These are phyloP conservation scores for Neonectria neomacrospora DNA, from an alignment of 2,329 filamentous ascomycete genomes.

Conservation along the genomic window DNA sequence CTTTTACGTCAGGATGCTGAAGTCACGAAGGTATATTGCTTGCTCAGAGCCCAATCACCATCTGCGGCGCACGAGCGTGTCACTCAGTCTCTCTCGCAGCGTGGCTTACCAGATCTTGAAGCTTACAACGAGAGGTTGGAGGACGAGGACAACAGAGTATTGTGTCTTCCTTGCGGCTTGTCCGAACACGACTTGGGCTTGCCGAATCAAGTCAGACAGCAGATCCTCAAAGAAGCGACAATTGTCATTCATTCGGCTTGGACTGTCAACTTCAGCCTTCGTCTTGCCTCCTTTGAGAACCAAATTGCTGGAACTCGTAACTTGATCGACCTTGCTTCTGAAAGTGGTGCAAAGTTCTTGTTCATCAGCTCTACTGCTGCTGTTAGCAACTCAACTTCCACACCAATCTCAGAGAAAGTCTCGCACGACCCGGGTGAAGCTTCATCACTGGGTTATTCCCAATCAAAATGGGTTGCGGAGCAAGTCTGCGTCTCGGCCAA, in stretches of 20 bases:
- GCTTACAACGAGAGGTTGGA: neutral
- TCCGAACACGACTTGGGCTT: constrained; percentile 24
- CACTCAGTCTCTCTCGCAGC: constrained; percentile 25
- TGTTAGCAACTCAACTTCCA: constrained; percentile 48
- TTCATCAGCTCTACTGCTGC: constrained; percentile 64
- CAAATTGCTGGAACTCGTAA: constrained; percentile 58
- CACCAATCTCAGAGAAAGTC: constrained; percentile 47
- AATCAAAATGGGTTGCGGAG: constrained; percentile 56
- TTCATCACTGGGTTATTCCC: constrained; percentile 56
- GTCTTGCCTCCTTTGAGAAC: constrained; percentile 61
- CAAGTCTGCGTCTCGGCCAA: constrained; percentile 51
- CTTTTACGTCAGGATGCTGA: constrained; percentile 21
- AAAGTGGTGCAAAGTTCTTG: constrained; percentile 49
- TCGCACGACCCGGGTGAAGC: constrained; percentile 34
- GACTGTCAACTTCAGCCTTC: constrained; percentile 67
- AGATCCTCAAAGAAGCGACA: neutral
- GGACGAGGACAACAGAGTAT: constrained; percentile 17
- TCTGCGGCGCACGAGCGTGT: constrained; percentile 19
- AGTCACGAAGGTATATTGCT: constrained; percentile 32
- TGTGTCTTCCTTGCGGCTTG: constrained; percentile 35
- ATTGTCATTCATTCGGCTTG: constrained; percentile 62
- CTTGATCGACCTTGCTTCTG: constrained; percentile 52
- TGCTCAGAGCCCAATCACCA: constrained; percentile 55
- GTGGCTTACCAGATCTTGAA: constrained; percentile 15
- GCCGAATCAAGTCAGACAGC: neutral